Evolutionary conservation across 2,329 filamentous ascomycete species (phyloP), one percentile per base, ranked within the genome.

Genomic region (Aspergillus floridensis): DNA sequence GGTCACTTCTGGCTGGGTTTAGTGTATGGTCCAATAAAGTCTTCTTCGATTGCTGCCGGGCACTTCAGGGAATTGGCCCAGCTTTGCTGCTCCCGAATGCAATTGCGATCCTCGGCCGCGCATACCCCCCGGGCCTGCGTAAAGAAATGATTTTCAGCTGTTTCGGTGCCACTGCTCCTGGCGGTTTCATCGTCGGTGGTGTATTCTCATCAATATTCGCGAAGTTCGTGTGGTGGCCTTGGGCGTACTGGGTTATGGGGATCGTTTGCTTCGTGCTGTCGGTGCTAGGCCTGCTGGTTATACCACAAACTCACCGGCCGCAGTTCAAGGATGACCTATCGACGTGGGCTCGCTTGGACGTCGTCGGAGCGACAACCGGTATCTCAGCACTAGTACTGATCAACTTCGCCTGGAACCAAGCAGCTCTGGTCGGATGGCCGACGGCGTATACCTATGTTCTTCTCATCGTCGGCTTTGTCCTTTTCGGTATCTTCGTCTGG

Each of bases 401-500:
- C 75, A 88, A 88, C 69, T 85, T 89, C 64, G 84, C 86, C 0
- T 88, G 84, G 84, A 89, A 87, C 59, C 85, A 89, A 67, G 86
- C 83, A 0, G 81, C 84, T 0, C 76, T 84, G 1, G 82, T 80
- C 1, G 85, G 85, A 1, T 89, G 86, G 87, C 65, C 73, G 1
- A 75, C 78, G 8, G 75, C 83, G 0, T 85, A 85, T 56, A 77
- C 86, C 22, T 82, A 83, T 59, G 74, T 82, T 0, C 73, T 83
- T 0, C 75, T 90, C 0, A 81, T 88, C 35, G 61, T 87, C 3
- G 86, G 86, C 0, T 60, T 85, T 2, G 24, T 86, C 0, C 72
- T 88, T 3, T 71, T 86, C 2, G 74, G 70, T 0, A 66, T 79
- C 2, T 90, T 90, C 67, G 79, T 84, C 51, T 80, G 80, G 71